phyloP scores from a whole-genome alignment of 306 rosid genomes.

The Prunus armeniaca region DNA sequence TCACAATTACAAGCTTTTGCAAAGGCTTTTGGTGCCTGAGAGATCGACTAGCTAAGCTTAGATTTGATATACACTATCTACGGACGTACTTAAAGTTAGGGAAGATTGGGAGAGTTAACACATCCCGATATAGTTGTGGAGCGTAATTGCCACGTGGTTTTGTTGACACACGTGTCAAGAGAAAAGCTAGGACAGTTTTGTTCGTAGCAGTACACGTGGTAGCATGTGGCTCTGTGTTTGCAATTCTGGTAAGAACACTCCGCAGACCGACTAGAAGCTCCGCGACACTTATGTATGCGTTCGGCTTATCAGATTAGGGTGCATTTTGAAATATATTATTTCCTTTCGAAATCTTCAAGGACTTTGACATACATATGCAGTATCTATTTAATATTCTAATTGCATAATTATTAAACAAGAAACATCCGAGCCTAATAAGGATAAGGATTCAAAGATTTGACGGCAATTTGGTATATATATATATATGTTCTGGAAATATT shows the following conservation, averaged over 20 bases:
- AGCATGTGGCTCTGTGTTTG: not conserved
- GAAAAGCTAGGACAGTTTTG: not conserved
- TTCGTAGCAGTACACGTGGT: not conserved
- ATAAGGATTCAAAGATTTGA: no score
- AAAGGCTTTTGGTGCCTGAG: not conserved
- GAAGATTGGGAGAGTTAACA: not conserved
- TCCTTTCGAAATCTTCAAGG: no score
- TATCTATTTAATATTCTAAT: no score
- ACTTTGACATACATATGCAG: no score
- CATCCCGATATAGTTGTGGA: not conserved
- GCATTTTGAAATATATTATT: no score
- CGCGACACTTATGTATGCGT: not conserved
- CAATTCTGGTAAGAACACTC: not conserved
- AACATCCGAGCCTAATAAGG: no score
- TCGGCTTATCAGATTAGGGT: no score
- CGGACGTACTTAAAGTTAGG: not conserved
- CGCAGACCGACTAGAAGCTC: not conserved
- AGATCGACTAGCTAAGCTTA: not conserved
- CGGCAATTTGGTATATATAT: no score
- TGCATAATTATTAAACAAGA: no score
- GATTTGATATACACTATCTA: not conserved
- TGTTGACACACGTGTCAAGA: conserved; percentile 1
- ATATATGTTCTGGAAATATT: no score
- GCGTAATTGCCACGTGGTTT: not conserved
- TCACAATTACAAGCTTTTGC: not conserved